Evolutionary conservation across 352 stramenopile genomes (phyloP).

Genomic region (Globisporangium cederbergense): DNA sequence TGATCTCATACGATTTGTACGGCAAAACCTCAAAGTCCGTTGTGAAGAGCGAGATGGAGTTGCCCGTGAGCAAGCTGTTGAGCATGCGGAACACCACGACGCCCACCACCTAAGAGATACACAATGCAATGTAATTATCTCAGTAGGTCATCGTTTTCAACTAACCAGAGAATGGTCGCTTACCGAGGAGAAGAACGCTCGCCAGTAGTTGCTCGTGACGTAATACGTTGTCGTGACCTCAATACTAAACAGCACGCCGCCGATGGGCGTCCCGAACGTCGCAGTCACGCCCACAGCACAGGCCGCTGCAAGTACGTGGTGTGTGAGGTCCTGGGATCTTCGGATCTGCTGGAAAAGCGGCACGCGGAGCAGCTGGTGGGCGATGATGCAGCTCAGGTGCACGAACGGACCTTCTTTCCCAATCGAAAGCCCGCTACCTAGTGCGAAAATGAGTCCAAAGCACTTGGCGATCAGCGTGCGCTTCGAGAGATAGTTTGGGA

Average conservation of each 20-base stretch:
- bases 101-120: conserved; percentile 41
- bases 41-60: conserved; percentile 73
- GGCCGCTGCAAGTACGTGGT: conserved; percentile 64
- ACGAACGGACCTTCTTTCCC: conserved; percentile 83
- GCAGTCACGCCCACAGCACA: conserved; percentile 77
- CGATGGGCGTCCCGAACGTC: conserved; percentile 71
- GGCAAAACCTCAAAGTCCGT: conserved; percentile 69
- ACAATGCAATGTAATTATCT: too few relatives aligned
- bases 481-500: conserved; percentile 58
- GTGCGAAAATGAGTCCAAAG: conserved; percentile 56
- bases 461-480: conserved; percentile 63
- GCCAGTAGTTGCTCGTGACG: conserved; percentile 87
- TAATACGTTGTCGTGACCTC: conserved; percentile 88
- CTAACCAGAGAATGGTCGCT: background rate
- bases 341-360: conserved; percentile 61
- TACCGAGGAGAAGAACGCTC: conserved; percentile 85
- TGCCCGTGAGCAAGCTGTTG: conserved; percentile 54
- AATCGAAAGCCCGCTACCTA: conserved; percentile 67
- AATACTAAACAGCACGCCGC: conserved; percentile 77
- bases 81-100: conserved; percentile 83
- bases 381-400: conserved; percentile 73
- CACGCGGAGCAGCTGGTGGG: conserved; percentile 52
- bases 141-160: background rate
- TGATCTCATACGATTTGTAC: conserved; percentile 73
- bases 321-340: conserved; percentile 53